These are phyloP conservation scores for Pseudogymnoascus sp. DNA, from an alignment of 2,329 filamentous ascomycete species.

Conservation along the genomic window DNA sequence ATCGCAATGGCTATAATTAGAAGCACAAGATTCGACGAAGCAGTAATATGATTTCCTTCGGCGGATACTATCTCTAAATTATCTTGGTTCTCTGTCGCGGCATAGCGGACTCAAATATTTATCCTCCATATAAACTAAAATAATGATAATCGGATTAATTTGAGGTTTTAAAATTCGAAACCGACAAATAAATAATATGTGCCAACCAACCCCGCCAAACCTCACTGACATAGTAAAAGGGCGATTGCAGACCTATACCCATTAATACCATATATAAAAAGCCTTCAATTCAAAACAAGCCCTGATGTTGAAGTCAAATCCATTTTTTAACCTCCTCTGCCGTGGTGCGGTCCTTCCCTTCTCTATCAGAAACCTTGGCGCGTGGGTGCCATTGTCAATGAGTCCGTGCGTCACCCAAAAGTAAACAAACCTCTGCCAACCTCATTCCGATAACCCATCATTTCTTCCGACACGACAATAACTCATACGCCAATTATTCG, in stretches of 20 bases:
- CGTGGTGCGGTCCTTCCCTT: background rate
- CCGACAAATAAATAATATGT: background rate
- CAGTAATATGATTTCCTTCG: background rate
- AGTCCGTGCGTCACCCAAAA: constrained; percentile 5
- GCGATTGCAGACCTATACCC: background rate
- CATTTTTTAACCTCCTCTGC: background rate
- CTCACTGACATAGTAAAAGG: background rate
- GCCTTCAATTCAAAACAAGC: background rate
- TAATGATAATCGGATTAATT: background rate
- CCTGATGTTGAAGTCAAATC: background rate
- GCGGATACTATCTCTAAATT: no score
- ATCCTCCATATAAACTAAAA: background rate
- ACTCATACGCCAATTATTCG: background rate
- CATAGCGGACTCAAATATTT: background rate
- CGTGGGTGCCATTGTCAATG: background rate
- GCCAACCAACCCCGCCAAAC: background rate
- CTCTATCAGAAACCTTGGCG: background rate
- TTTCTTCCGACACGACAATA: constrained; percentile 1
- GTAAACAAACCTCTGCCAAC: constrained; percentile 9
- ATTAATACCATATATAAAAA: background rate
- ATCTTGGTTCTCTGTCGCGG: background rate
- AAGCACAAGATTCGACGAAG: background rate
- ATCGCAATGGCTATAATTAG: background rate
- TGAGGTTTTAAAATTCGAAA: background rate
- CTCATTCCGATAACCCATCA: background rate